Evolutionary conservation across 345 rosid genomes (phyloP).

Genomic region (Linum trigynum): DNA sequence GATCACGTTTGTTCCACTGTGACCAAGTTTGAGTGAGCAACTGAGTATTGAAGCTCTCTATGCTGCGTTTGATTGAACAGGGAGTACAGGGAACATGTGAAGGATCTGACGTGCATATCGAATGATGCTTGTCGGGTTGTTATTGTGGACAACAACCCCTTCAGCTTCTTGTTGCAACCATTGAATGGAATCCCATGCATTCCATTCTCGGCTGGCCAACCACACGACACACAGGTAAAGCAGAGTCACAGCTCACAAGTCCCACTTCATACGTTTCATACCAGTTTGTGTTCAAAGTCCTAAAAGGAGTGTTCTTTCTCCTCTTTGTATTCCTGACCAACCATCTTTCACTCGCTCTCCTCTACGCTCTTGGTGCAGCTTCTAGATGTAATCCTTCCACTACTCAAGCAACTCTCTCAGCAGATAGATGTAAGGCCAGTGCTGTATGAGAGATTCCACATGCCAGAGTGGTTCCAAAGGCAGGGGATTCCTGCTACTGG

Average conservation of each 20-base stretch:
- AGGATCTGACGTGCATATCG: constrained; percentile 48
- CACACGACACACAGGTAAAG: constrained; percentile 65
- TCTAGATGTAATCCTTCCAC: constrained; percentile 15
- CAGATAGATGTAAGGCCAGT: constrained; percentile 13
- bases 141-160: constrained; percentile 90
- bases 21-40: neutral
- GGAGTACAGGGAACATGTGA: constrained; percentile 75
- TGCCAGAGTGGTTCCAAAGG: constrained; percentile 18
- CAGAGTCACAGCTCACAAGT: neutral
- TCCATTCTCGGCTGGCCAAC: constrained; percentile 22
- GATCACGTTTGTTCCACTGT: neutral
- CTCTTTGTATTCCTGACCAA: neutral
- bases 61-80: constrained; percentile 26
- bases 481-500: neutral
- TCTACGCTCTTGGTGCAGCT: constrained; percentile 5
- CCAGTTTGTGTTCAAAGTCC: neutral
- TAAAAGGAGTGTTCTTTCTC: neutral
- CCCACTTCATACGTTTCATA: neutral
- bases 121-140: constrained; percentile 45
- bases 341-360: too few relatives aligned
- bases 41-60: neutral
- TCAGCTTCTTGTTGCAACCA: constrained; percentile 88
- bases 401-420: constrained; percentile 11
- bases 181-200: constrained; percentile 16
- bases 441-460: constrained; percentile 17